Evolutionary conservation across 2,329 filamentous ascomycete species (phyloP).

Genomic region (Ophiostoma sp.): DNA sequence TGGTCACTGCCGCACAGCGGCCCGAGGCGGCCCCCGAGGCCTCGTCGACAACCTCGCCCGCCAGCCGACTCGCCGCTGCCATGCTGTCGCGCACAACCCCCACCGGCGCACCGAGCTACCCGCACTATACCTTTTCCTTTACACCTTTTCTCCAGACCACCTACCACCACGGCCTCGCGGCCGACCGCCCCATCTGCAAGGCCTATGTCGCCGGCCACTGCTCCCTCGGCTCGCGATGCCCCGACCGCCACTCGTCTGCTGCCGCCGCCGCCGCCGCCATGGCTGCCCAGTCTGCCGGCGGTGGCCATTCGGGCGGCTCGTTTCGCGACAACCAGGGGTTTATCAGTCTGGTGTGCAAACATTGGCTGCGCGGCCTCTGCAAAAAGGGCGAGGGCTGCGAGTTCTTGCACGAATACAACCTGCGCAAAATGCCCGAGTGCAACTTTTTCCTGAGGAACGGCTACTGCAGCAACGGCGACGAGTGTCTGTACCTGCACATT

Average conservation of each 20-base stretch:
- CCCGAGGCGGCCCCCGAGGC: not conserved
- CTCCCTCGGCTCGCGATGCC: conserved; percentile 74
- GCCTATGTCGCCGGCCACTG: conserved; percentile 78
- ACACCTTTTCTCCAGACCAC: conserved; percentile 76
- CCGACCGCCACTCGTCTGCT: conserved; percentile 66
- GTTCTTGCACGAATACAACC: conserved; percentile 97
- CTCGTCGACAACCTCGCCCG: not conserved
- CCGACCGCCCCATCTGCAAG: conserved; percentile 75
- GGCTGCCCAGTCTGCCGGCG: conserved; percentile 22
- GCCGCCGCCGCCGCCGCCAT: conserved; percentile 32
- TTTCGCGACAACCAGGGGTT: conserved; percentile 44
- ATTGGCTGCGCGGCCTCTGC: conserved; percentile 94
- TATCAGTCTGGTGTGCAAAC: conserved; percentile 91
- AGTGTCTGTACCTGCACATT: conserved; percentile 89
- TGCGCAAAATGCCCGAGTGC: conserved; percentile 97
- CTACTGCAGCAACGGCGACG: conserved; percentile 94
- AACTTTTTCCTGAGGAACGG: conserved; percentile 92
- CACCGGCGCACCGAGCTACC: conserved; percentile 35
- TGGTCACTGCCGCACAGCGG: conserved; percentile 1
- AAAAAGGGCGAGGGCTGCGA: conserved; percentile 97
- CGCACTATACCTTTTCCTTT: conserved; percentile 71
- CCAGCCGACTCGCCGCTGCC: conserved; percentile 7
- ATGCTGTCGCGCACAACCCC: conserved; percentile 15
- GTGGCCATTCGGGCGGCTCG: conserved; percentile 30
- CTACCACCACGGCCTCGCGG: conserved; percentile 77